Evolutionary conservation across 805 yeast genomes (phyloP), one percentile per base, ranked within the genome.

Genomic region (Metschnikowia peoriensis): DNA sequence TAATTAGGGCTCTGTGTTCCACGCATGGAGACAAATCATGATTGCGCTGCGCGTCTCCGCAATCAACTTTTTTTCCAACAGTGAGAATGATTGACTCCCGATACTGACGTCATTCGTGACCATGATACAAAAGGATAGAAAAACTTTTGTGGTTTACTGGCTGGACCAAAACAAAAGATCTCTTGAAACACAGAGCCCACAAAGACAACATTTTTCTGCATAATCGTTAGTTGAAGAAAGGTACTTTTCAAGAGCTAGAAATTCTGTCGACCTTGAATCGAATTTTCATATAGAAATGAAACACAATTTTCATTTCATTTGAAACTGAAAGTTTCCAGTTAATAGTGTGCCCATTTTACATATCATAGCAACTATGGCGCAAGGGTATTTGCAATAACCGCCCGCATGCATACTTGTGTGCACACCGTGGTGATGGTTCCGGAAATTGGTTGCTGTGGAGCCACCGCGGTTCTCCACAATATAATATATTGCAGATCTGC

Each of bases 361-460:
- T 12, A 7, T n/a, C 41, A 45, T 48, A 50, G 52, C 52, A 50
- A 50, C 49, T 41, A 39, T 44, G 48, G 48, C 48, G 47, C 14
- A 14, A 16, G 11, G 15, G 6, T 16, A 12, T 45, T 50, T 50
- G 45, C 49, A 50, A 17, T 41, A 38, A 37, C n/a, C 14, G 46
- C 46, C 11, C 27, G 32, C 27, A n/a, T 44, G 48, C 49, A 17
- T 14, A n/a, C 29, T 43, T 38, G 45, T 46, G 40, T 50, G 53
- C 53, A 50, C 50, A n/a, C 49, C 12, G 32, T 28, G 10, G 27
- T 50, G 47, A 46, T 50, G 53, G 45, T 41, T 35, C 50, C 47
- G 37, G 40, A 28, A 28, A 41, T 46, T 45, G 53, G 44, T 50
- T 50, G 53, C 53, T 50, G 53, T 42, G 53, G 53, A 41, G 47